Base-by-base conservation (phyloP, 495 filamentous ascomycete species). In the Talaromyces proteolyticus region DNA sequence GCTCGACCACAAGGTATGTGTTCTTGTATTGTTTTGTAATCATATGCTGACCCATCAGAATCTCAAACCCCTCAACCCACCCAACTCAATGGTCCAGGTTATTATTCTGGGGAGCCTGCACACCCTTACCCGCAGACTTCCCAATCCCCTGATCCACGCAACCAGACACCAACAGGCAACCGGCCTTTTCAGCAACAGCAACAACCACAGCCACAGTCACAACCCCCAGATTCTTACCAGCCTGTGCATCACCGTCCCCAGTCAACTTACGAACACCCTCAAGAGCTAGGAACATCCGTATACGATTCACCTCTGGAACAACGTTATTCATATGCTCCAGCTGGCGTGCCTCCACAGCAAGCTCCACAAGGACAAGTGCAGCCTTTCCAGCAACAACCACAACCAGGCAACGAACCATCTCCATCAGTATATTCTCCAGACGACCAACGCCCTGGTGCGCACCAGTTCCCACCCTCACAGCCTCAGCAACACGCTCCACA, bases 251-350 rank as follows among this genome's bases (percentile, higher is more conserved):
- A 77, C 49, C 75, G 78, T 22, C 87, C 84, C 4, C 82, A 85
- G 58, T 90, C 84, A 53, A 88, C 81, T 42, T 88, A 87, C 56
- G 82, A 82, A 8, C 81, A 84, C 41, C 88, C 89, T 1, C 89
- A 92, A 64, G 89, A 94, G 72, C 72, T 94, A 37, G 86, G 87
- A 25, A 90, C 89, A n/a, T 86, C 86, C 5, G 79, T 80, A 10
- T 94, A 93, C 55, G 87, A 92, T 59, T 88, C 87, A 5, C 89
- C 89, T 17, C 78, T 88, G 36, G 84, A 82, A 25, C 69, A 74
- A 26, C 68, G 64, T 47, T 65, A 63, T 37, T 76, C 76, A 43
- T 78, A 75, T 47, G 72, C 76, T 45, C 59, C 69, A 7, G 61
- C 63, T 24, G 64, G 66, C 3, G 56, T 63, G 20, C 65, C 61